Percentiles rank a stretch among this genome's conserved stretches.
These are phyloP conservation scores for Alternaria ventricosa DNA, from an alignment of 2,329 filamentous ascomycete species.

Conservation along the genomic window DNA sequence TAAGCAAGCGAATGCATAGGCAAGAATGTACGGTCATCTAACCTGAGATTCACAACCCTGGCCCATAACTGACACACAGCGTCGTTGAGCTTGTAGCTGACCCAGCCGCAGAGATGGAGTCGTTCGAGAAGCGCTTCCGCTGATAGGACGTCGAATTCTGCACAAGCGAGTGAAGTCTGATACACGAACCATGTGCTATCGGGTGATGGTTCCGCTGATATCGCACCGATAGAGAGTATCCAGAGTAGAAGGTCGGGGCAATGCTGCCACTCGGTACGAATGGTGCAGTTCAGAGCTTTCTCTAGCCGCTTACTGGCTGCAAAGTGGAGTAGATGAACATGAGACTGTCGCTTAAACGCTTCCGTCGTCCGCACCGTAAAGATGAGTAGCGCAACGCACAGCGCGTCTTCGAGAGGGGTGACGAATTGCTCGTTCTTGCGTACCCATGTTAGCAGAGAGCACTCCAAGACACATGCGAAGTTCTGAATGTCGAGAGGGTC, in stretches of 20 bases:
- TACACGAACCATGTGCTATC: slow-evolving; percentile 43
- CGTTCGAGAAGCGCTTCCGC: slow-evolving; percentile 34
- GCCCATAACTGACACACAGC: slow-evolving; percentile 41
- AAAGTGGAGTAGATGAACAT: slow-evolving; percentile 38
- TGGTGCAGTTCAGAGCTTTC: slow-evolving; percentile 44
- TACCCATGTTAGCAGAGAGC: slow-evolving; percentile 42
- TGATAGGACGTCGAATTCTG: slow-evolving; percentile 38
- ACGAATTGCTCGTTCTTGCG: slow-evolving; percentile 32
- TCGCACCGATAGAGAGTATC: slow-evolving; percentile 46
- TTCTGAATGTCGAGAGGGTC: slow-evolving; percentile 48
- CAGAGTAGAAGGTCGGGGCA: slow-evolving; percentile 47
- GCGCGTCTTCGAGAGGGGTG: slow-evolving; percentile 42
- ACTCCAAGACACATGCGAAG: slow-evolving; percentile 44
- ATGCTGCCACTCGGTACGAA: slow-evolving; percentile 36
- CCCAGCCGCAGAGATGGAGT: slow-evolving; percentile 47
- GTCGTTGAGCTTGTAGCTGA: slow-evolving; percentile 45
- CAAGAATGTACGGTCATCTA: slow-evolving; percentile 38
- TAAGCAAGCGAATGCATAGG: slow-evolving; percentile 40
- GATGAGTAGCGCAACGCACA: slow-evolving; percentile 47
- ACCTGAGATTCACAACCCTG: slow-evolving; percentile 43
- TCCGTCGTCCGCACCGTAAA: slow-evolving; percentile 46
- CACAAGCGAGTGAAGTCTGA: slow-evolving; percentile 42
- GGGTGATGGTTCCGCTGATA: slow-evolving; percentile 42
- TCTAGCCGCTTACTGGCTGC: slow-evolving; percentile 43
- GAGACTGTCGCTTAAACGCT: slow-evolving; percentile 34